Evolutionary conservation across 2,329 filamentous ascomycete genomes (phyloP), one percentile per base, ranked within the genome.

Genomic region (Malbranchea zuffiana): DNA sequence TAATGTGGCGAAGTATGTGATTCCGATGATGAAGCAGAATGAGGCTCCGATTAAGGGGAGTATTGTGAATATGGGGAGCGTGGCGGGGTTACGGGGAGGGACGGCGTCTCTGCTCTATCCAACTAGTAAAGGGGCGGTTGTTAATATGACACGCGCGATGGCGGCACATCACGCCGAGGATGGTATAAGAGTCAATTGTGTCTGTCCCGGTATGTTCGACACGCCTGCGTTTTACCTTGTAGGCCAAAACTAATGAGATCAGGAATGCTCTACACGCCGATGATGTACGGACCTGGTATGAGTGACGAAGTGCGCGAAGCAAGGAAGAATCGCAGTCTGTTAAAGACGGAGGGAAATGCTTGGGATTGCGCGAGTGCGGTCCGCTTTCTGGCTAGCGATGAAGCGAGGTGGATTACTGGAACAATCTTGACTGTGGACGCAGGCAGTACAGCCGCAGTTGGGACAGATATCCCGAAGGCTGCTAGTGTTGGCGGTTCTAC

Each of bases 41-140:
- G 57, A 65, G 5, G 61, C 61, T 0, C 61, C 67, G 23, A 49
- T 57, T 36, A 60, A 62, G 37, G 71, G 72, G 5, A 63, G 55
- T 26, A 72, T 78, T 41, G 62, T 79, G 46, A 80, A 80, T 48
- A 73, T 80, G 63, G 71, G 70, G 2, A 72, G 66, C 31, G 75
- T 80, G 1, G 74, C 75, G 0, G 74, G 74, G 0, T 48, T 68
- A n/a, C 62, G 62, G 34, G 68, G 68, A 2, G 69, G 69, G 0
- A 71, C 67, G n/a, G 68, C 67, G 2, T 62, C 68, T 55, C 45
- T 72, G 18, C 50, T 71, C 3, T 72, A 72, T 52, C 69, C 68
- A 3, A 72, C 68, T 6, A 62, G 57, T 18, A 72, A 73, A 48
- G 69, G 68, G 1, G 68, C 68, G 0, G 59, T 74, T 16, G 66